phyloP scores from a whole-genome alignment of 768 basidiomycete genomes.

The Mycena crocata region DNA sequence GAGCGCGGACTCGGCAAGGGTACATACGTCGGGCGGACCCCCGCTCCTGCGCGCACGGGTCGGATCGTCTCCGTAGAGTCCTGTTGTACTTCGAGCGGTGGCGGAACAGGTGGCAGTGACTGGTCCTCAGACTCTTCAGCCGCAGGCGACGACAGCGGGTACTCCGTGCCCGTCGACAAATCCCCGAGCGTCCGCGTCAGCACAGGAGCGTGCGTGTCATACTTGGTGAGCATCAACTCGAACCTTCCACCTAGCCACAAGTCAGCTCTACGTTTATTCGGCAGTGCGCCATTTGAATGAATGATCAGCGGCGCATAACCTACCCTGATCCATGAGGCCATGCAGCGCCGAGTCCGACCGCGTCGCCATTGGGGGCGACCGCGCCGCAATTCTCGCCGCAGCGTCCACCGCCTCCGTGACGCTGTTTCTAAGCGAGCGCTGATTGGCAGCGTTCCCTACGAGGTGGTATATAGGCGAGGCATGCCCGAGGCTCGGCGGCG shows the following conservation, averaged over 20 bases:
- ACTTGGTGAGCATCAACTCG: conserved; percentile 56
- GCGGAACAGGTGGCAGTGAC: background rate
- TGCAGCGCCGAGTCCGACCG: conserved; percentile 55
- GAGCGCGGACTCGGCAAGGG: conserved; percentile 24
- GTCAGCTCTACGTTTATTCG: too few species aligned
- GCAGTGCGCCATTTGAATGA: too few species aligned
- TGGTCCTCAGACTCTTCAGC: background rate
- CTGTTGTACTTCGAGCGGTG: background rate
- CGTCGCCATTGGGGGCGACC: conserved; percentile 23
- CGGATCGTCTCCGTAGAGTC: conserved; percentile 10
- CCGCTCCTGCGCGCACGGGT: conserved; percentile 14
- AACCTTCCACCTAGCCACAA: conserved; percentile 55
- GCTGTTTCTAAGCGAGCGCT: conserved; percentile 19
- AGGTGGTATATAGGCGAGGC: too few species aligned
- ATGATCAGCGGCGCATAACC: background rate
- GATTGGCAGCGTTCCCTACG: background rate
- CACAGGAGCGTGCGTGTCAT: conserved; percentile 47
- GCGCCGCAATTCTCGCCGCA: conserved; percentile 28
- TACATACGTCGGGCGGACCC: conserved; percentile 30
- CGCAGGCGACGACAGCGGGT: conserved; percentile 20
- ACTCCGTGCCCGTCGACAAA: conserved; percentile 52
- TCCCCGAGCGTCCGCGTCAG: conserved; percentile 58
- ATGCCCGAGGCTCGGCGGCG: conserved; percentile 10
- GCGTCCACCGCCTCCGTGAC: conserved; percentile 34
- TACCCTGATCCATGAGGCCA: conserved; percentile 66